Percentiles rank a stretch among this genome's conserved stretches.
phyloP scores from a whole-genome alignment of 768 basidiomycete species.

The Pleurotus tuoliensis region DNA sequence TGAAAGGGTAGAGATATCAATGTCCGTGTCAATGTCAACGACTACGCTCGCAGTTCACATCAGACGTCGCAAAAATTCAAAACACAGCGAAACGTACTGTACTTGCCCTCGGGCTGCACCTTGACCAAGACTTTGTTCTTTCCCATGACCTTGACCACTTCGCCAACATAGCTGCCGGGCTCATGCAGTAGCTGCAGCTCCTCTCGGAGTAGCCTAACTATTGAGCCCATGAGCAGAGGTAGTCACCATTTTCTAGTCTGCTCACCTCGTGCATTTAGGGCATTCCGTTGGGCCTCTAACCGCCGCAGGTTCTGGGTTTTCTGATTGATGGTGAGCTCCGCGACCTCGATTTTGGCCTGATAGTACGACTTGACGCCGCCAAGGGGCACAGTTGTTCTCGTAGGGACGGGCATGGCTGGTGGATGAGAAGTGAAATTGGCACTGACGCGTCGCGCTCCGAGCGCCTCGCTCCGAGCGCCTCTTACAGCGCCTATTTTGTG shows the following conservation, averaged over 20 bases:
- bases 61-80: not conserved
- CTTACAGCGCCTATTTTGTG: no score
- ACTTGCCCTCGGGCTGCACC: slow-evolving; percentile 98
- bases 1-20: slow-evolving; percentile 75
- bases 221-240: not conserved
- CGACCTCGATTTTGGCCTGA: slow-evolving; percentile 91
- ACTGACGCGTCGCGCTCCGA: no score
- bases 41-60: slow-evolving; percentile 41
- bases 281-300: slow-evolving; percentile 95
- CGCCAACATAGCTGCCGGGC: slow-evolving; percentile 95
- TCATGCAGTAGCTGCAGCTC: slow-evolving; percentile 92
- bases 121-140: slow-evolving; percentile 99
- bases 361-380: slow-evolving; percentile 87
- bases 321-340: slow-evolving; percentile 90
- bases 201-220: slow-evolving; percentile 86
- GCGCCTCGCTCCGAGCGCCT: no score
- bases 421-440: no score
- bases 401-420: slow-evolving; percentile 30
- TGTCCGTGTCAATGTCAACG: slow-evolving; percentile 88
- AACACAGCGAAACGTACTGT: slow-evolving; percentile 61
- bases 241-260: slow-evolving; percentile 2
- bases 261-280: slow-evolving; percentile 90
- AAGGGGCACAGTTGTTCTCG: slow-evolving; percentile 37
- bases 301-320: slow-evolving; percentile 95
- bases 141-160: slow-evolving; percentile 97